Base-by-base conservation (phyloP, 73 alveolate genomes). In the Paraurostyla sp. region DNA sequence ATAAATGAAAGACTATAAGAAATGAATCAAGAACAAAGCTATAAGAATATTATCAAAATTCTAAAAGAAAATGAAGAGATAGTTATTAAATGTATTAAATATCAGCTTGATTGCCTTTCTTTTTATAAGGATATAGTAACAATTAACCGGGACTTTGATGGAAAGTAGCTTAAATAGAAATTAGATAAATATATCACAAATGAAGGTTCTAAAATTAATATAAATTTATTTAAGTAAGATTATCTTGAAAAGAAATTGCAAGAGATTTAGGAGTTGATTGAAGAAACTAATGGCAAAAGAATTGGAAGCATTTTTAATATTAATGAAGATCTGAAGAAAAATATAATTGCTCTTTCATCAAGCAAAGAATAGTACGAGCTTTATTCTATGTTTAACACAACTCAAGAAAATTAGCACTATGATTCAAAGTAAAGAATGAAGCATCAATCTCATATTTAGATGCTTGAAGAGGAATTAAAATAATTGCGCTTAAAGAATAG, bases 101-200 rank as follows among this genome's bases (percentile, higher is more conserved):
- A 65, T 40, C 82, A 65, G 41, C 42, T 65, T 15, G 82, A 65
- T 38, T 65, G 82, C 41, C 58, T 65, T 2, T 65, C 82, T 15
- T 65, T 65, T 22, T 65, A 38, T 58, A 65, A 65, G 41, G 82
- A 65, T 40, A 65, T 65, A 11, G 82, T 65, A 3, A 65, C 82
- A 11, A 65, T 65, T 32, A 65, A 65, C 41, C 35, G 82, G 41
- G 82, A 65, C 32, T 38, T 20, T 65, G 82, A 65, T 38, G 40
- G 60, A 15, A 33, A 22, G 18, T 11, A 38, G 4, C 58, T 65
- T 2, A 65, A 65, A 65, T 16, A 3, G 41, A 65, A 65, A 40
- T 22, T 65, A 1, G 82, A 65, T 38, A 65, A 40, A 35, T 65
- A 65, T 38, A 22, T 65, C 7, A 15, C 40, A 7, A 65, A 56